phyloP scores from a whole-genome alignment of 108 stramenopile species.

The Cyclotella distinguenda region DNA sequence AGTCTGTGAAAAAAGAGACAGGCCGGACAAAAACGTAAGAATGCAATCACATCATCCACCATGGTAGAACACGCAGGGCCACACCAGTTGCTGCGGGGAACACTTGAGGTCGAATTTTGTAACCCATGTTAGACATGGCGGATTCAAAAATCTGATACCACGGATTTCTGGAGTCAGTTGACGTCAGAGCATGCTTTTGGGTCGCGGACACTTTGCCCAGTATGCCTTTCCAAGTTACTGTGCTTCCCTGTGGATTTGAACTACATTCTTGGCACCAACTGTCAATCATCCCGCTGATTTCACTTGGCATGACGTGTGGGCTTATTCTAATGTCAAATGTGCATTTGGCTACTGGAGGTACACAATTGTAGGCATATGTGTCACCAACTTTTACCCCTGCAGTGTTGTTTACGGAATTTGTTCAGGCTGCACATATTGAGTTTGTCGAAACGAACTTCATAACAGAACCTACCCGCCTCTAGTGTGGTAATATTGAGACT shows the following conservation, averaged over 20 bases:
- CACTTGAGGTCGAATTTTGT: constrained; percentile 76
- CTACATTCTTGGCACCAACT: constrained; percentile 88
- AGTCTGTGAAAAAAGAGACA: too few relatives aligned
- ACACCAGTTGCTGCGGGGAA: constrained; percentile 98
- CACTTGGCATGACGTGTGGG: constrained; percentile 76
- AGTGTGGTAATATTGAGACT: constrained; percentile 93
- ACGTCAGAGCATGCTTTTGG: constrained; percentile 66
- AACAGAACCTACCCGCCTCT: constrained; percentile 60
- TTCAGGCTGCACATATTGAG: too few relatives aligned
- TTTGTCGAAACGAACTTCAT: too few relatives aligned
- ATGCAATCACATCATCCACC: too few relatives aligned
- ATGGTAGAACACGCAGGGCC: too few relatives aligned
- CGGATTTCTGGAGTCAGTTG: constrained; percentile 81
- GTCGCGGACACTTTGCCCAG: constrained; percentile 30
- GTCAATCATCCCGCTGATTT: constrained; percentile 84
- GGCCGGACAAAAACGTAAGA: too few relatives aligned
- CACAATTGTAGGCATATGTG: constrained; percentile 83
- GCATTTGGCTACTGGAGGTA: constrained; percentile 86
- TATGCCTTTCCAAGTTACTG: constrained; percentile 78
- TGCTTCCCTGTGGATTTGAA: constrained; percentile 39
- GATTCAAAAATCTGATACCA: constrained; percentile 88
- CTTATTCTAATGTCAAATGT: constrained; percentile 94
- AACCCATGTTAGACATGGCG: constrained; percentile 62
- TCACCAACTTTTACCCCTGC: constrained; percentile 78
- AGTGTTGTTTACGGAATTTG: too few relatives aligned